Evolutionary conservation across 192 early-diverging fungal genomes (phyloP).

Genomic region (Backusella liffmaniae): DNA sequence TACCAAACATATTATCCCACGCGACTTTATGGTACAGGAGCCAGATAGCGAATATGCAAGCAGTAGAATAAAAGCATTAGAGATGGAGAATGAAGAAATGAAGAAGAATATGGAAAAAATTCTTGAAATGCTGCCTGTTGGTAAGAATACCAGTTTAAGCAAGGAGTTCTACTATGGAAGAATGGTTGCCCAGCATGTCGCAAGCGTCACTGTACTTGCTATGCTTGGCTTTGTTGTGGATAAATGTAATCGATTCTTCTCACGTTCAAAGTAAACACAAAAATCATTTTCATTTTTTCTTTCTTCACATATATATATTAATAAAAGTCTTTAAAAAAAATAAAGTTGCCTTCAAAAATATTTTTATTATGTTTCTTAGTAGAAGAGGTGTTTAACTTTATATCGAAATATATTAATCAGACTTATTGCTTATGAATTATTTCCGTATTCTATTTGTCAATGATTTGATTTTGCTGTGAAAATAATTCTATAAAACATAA

Average conservation of each 20-base stretch:
- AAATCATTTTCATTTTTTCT: background rate
- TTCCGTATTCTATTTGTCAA: no score
- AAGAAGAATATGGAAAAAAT: background rate
- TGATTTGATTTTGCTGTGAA: no score
- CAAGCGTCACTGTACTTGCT: background rate
- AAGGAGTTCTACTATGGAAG: background rate
- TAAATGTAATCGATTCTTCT: slow-evolving; percentile 1
- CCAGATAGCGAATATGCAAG: background rate
- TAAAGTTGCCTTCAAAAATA: background rate
- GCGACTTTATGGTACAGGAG: background rate
- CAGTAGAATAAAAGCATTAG: background rate
- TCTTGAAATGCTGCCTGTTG: background rate
- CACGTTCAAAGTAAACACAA: background rate
- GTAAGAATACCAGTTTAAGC: background rate
- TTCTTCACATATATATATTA: background rate
- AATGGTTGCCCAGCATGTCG: background rate
- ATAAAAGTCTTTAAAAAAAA: background rate
- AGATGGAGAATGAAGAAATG: background rate
- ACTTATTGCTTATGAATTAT: no score
- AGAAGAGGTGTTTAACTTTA: no score
- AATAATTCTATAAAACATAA: no score
- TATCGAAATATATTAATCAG: no score
- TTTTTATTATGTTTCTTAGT: no score
- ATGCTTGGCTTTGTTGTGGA: background rate
- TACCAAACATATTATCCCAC: background rate